These are phyloP conservation scores for Tilletia walkeri DNA, from an alignment of 1,284 basidiomycete genomes.

Conservation along the genomic window DNA sequence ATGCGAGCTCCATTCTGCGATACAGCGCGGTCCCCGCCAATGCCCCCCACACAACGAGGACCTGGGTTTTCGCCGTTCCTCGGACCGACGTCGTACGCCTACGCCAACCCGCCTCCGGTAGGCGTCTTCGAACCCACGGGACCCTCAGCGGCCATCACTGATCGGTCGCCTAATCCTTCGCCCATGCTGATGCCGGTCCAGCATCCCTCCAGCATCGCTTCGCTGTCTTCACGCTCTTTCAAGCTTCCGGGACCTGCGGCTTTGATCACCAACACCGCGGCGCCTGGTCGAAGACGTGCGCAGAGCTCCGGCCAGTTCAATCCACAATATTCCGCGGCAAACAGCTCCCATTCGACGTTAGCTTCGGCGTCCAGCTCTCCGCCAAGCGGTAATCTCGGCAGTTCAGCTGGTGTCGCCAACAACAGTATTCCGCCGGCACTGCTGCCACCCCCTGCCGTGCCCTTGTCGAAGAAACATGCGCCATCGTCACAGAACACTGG, in stretches of 20 bases:
- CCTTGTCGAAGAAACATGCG: not conserved
- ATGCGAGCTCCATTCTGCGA: too few species aligned
- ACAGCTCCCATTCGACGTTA: conserved; percentile 12
- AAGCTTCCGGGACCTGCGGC: not conserved
- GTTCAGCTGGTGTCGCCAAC: not conserved
- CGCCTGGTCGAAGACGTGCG: not conserved
- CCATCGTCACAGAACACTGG: not conserved
- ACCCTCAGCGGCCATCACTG: conserved; percentile 10
- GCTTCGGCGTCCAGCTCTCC: not conserved
- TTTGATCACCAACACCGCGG: not conserved
- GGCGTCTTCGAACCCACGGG: conserved; percentile 13
- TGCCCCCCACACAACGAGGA: not conserved
- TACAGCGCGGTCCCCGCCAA: conserved; percentile 6
- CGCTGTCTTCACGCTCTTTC: not conserved
- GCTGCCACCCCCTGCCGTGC: conserved; percentile 1
- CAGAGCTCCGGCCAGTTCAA: not conserved
- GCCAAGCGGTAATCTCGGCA: not conserved
- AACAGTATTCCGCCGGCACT: conserved; percentile 1
- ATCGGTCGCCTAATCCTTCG: conserved; percentile 8
- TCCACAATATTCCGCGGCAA: not conserved
- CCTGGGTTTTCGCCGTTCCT: conserved; percentile 8
- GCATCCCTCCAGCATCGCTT: not conserved
- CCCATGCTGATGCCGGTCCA: conserved; percentile 7
- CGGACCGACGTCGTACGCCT: not conserved
- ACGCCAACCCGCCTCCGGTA: conserved; percentile 5